phyloP scores from a whole-genome alignment of 495 filamentous ascomycete genomes.

The Aspergillus sclerotioniger region DNA sequence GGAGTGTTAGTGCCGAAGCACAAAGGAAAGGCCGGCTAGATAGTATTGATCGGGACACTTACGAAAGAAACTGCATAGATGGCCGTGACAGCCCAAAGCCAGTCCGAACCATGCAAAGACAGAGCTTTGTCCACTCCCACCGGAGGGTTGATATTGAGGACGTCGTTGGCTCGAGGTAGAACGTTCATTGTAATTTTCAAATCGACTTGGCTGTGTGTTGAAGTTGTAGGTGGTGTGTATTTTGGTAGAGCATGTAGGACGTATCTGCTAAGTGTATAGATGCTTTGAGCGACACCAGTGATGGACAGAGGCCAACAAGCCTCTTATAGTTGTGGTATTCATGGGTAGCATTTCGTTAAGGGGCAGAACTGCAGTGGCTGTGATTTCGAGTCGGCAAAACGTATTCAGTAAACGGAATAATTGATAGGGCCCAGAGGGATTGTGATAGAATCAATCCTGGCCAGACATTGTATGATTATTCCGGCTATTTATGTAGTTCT shows the following conservation, averaged over 20 bases:
- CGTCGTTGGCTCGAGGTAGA: slow-evolving; percentile 45
- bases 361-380: neutral
- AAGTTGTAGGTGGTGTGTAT: neutral
- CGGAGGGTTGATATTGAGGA: slow-evolving; percentile 47
- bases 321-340: neutral
- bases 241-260: no score
- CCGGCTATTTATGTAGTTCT: no score
- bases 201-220: neutral
- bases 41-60: neutral
- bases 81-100: slow-evolving; percentile 51
- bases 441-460: no score
- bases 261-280: no score
- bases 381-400: neutral
- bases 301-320: neutral
- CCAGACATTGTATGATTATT: no score
- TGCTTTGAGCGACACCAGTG: no score
- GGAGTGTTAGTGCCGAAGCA: neutral
- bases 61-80: slow-evolving; percentile 27
- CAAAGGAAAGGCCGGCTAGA: neutral
- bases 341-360: no score
- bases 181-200: slow-evolving; percentile 24
- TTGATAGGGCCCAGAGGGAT: no score
- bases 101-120: slow-evolving; percentile 60
- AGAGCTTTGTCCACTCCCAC: slow-evolving; percentile 53
- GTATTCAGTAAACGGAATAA: neutral